Base-by-base conservation (phyloP, 2,329 filamentous ascomycete genomes). In the Aspergillus aculeatinus region DNA sequence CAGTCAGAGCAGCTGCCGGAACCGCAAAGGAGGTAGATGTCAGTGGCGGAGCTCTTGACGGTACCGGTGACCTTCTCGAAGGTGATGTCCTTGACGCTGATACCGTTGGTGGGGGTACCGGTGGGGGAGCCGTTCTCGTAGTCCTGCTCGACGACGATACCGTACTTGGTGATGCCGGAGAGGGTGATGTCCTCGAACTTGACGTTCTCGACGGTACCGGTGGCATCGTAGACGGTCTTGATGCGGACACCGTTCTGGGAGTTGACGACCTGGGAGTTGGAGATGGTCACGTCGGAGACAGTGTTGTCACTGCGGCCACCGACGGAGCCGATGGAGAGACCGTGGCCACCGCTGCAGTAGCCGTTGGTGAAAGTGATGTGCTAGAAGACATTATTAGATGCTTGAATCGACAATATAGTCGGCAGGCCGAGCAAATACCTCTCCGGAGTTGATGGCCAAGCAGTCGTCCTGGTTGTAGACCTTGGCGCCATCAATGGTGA, bases 381-480 rank as follows among this genome's bases (percentile, higher is more conserved):
- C 71, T 73, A 33, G 7, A 47, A 5, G 12, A 35, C 4, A 16
- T 59, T 42, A 64, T 53, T 25, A 44, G 6, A n/a, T 1, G 5
- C 14, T 44, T 6, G 5, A 1, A 14, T 11, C 5, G 11, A 2
- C 27, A 29, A 29, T 3, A 3, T 29, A 29, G 29, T 16, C n/a
- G 19, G 9, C 3, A 25, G 6, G 35, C 16, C 48, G 7, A 29
- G 9, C 23, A 11, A 55, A 31, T 60, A 72, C 70, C 48, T 69
- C 65, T 27, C 81, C 81, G 2, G 82, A 84, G 75, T 85, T 87
- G 62, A 84, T 69, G 27, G 85, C 84, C 7, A 87, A 76, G 65
- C 85, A 87, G 68, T 87, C 85, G 60, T 87, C 85, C 73, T 87
- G 85, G 76, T 87, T 87, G 69, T 83, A 80, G 57, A 87, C 78